A percentile compares a stretch with the other conserved stretches of the same genome.
Conservation (phyloP, 1,284 basidiomycete species). For the Ceraceosorus guamensis region DNA sequence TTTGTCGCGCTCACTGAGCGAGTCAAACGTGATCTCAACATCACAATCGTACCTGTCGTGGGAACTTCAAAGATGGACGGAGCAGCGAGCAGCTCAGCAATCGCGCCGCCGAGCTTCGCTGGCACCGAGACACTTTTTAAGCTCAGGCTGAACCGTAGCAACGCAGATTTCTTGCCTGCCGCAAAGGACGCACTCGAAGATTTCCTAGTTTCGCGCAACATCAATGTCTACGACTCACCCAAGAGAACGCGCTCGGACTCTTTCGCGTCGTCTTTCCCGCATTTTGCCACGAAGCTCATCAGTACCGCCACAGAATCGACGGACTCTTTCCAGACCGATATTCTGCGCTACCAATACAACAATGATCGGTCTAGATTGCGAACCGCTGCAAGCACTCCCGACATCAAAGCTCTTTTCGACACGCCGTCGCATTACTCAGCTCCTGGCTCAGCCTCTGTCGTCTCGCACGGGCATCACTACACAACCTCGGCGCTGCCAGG, state of each 20-base stretch:
- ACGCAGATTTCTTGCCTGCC: constrained; percentile 67
- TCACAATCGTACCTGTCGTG: constrained; percentile 69
- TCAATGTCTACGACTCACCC: constrained; percentile 50
- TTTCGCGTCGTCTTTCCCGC: constrained; percentile 88
- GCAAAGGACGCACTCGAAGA: constrained; percentile 88
- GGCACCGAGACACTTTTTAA: constrained; percentile 73
- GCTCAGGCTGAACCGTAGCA: constrained; percentile 82
- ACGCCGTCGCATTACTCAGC: constrained; percentile 18
- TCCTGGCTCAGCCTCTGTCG: background rate
- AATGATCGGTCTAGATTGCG: constrained; percentile 56
- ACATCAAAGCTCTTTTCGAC: constrained; percentile 87
- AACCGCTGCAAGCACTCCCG: constrained; percentile 77
- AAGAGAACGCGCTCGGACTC: constrained; percentile 63
- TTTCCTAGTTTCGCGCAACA: constrained; percentile 73
- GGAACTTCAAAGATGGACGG: background rate
- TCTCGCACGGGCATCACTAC: constrained; percentile 50
- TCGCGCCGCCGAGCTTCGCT: constrained; percentile 42
- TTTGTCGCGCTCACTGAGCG: constrained; percentile 76
- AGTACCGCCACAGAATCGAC: constrained; percentile 26
- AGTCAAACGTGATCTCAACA: constrained; percentile 86
- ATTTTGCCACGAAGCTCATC: constrained; percentile 85
- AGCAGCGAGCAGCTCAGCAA: constrained; percentile 34
- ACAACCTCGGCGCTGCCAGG: constrained; percentile 2
- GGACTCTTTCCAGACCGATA: constrained; percentile 33
- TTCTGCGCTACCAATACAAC: constrained; percentile 14